phyloP scores from a whole-genome alignment of 108 stramenopile species.

The Skeletonema tropicum region DNA sequence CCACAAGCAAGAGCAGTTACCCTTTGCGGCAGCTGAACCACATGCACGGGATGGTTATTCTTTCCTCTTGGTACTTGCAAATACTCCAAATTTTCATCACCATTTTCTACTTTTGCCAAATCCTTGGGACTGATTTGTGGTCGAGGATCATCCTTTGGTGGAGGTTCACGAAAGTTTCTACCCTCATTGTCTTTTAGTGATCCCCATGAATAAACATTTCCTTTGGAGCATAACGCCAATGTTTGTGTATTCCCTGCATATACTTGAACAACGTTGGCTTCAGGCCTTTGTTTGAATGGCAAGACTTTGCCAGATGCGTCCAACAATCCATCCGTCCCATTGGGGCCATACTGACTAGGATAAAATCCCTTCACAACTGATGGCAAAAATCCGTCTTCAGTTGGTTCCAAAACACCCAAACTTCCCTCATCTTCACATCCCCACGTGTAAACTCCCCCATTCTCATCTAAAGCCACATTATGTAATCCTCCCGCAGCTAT shows the following conservation, averaged over 20 bases:
- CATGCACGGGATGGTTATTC: constrained; percentile 42
- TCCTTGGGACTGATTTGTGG: constrained; percentile 24
- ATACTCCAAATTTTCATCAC: constrained; percentile 8
- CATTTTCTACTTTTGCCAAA: constrained; percentile 25
- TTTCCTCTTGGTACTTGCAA: constrained; percentile 25
- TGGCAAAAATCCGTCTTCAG: constrained; percentile 41
- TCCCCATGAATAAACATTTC: constrained; percentile 72
- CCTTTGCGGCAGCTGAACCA: constrained; percentile 27
- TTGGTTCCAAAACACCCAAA: constrained; percentile 59
- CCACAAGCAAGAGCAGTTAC: constrained; percentile 58
- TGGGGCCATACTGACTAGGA: constrained; percentile 18
- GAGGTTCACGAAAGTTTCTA: constrained; percentile 46
- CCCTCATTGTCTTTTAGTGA: constrained; percentile 76
- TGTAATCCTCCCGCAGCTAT: constrained; percentile 88
- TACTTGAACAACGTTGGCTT: constrained; percentile 61
- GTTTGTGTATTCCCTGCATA: constrained; percentile 81
- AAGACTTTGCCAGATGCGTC: constrained; percentile 8
- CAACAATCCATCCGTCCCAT: constrained; percentile 3
- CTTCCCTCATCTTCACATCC: constrained; percentile 91
- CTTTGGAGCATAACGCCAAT: constrained; percentile 63
- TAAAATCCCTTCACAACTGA: constrained; percentile 27
- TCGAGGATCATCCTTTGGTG: constrained; percentile 36
- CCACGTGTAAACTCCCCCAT: constrained; percentile 88
- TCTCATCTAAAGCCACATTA: constrained; percentile 60
- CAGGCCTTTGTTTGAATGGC: constrained; percentile 3